phyloP scores from a whole-genome alignment of 1,139 yeast genomes.

The Saccharomyces pastorianus region DNA sequence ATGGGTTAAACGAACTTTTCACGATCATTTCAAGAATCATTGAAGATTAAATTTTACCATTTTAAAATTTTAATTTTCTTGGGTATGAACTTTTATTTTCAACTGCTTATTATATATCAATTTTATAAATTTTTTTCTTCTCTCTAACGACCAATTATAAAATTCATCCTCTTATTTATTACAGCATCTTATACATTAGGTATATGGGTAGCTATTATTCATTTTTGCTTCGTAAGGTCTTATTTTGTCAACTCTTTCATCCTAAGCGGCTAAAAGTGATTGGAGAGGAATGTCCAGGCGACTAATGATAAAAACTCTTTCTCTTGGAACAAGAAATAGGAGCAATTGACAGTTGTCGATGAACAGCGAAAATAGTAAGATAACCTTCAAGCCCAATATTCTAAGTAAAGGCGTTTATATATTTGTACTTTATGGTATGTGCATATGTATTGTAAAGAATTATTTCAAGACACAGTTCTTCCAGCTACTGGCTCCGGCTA shows the following conservation, averaged over 20 bases:
- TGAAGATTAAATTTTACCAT: not conserved
- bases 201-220: not conserved
- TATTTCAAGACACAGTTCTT: not conserved
- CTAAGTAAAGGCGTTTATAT: not conserved
- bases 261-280: too few relatives aligned
- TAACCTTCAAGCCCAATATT: not conserved
- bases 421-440: too few relatives aligned
- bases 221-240: not conserved
- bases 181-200: not conserved
- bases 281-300: too few relatives aligned
- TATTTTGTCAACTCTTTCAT: too few relatives aligned
- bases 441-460: not conserved
- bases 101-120: not conserved
- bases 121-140: not conserved
- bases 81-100: not conserved
- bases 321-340: too few relatives aligned
- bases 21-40: conserved; percentile 33
- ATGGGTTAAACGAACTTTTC: conserved; percentile 73
- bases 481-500: not conserved
- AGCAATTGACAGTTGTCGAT: not conserved
- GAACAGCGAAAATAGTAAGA: not conserved
- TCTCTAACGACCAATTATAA: not conserved
- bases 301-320: too few relatives aligned
- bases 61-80: not conserved
- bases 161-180: not conserved